Conservation (phyloP, 371 early-diverging fungal genomes). For the Mucor saturninus region DNA sequence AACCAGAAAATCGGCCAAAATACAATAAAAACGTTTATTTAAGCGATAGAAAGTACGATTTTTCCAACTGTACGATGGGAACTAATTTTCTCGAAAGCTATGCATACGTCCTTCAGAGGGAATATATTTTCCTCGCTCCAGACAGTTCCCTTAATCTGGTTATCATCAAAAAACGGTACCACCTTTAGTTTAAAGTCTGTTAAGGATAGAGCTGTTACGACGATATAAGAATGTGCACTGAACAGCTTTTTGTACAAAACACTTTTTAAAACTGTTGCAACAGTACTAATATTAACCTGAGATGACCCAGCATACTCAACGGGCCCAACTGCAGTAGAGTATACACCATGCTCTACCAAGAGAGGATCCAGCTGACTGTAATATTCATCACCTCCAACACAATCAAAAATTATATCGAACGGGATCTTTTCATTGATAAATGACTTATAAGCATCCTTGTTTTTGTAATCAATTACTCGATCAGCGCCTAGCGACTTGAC, state of each 20-base stretch:
- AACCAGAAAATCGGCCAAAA: slow-evolving; percentile 3
- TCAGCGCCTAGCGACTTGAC: slow-evolving; percentile 67
- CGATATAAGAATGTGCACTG: slow-evolving; percentile 1
- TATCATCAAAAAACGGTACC: slow-evolving; percentile 11
- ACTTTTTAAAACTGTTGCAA: background rate
- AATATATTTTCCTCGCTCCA: slow-evolving; percentile 17
- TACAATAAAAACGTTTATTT: slow-evolving; percentile 4
- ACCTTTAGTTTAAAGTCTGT: slow-evolving; percentile 12
- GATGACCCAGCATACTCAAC: slow-evolving; percentile 26
- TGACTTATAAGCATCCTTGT: slow-evolving; percentile 29
- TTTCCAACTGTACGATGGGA: slow-evolving; percentile 58
- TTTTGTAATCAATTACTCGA: slow-evolving; percentile 60
- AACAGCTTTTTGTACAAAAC: slow-evolving; percentile 12
- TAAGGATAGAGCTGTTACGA: slow-evolving; percentile 9
- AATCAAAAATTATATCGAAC: slow-evolving; percentile 55
- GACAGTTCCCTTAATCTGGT: background rate
- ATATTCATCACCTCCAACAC: slow-evolving; percentile 60
- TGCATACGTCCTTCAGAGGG: slow-evolving; percentile 44
- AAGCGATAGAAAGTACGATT: slow-evolving; percentile 42
- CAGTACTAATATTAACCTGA: background rate
- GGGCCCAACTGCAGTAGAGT: slow-evolving; percentile 52
- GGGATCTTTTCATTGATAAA: slow-evolving; percentile 21
- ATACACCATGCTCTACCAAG: slow-evolving; percentile 41
- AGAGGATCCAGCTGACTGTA: slow-evolving; percentile 36
- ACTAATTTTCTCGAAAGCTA: slow-evolving; percentile 46